Percentiles rank a stretch among this genome's conserved stretches.
Evolutionary conservation across 208 protist genomes (phyloP).

Genomic region (Angomonas deanei): DNA sequence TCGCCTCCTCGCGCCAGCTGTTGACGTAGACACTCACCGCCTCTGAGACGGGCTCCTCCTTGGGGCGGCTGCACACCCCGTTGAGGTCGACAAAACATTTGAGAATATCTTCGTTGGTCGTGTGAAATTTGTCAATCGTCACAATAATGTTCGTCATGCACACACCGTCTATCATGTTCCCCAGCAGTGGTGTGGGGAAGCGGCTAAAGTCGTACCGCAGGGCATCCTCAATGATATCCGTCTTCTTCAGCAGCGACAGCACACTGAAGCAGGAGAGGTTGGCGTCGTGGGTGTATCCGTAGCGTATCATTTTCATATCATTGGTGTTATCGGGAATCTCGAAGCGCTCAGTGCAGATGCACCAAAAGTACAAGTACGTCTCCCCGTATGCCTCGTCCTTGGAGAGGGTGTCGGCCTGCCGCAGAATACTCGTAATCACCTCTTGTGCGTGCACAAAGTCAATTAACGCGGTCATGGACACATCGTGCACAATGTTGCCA

Average conservation of each 20-base stretch:
- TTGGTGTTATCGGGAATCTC: neutral
- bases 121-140: slow-evolving; percentile 10
- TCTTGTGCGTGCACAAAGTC: slow-evolving; percentile 7
- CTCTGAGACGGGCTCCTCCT: slow-evolving; percentile 10
- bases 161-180: slow-evolving; percentile 21
- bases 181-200: slow-evolving; percentile 28
- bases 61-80: slow-evolving; percentile 11
- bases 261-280: slow-evolving; percentile 35
- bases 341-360: neutral
- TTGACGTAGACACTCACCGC: slow-evolving; percentile 17
- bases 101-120: neutral
- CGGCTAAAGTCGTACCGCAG: slow-evolving; percentile 10
- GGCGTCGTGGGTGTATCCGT: slow-evolving; percentile 23
- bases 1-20: slow-evolving; percentile 3
- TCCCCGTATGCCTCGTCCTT: neutral
- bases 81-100: slow-evolving; percentile 17
- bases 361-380: neutral
- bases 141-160: slow-evolving; percentile 23
- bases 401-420: slow-evolving; percentile 16
- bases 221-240: slow-evolving; percentile 16
- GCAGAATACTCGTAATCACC: slow-evolving; percentile 23
- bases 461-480: slow-evolving; percentile 18
- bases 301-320: neutral
- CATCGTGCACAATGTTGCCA: slow-evolving; percentile 26
- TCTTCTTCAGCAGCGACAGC: slow-evolving; percentile 22